Evolutionary conservation across 2,329 filamentous ascomycete species (phyloP).

Genomic region (Aspergillus tanneri): DNA sequence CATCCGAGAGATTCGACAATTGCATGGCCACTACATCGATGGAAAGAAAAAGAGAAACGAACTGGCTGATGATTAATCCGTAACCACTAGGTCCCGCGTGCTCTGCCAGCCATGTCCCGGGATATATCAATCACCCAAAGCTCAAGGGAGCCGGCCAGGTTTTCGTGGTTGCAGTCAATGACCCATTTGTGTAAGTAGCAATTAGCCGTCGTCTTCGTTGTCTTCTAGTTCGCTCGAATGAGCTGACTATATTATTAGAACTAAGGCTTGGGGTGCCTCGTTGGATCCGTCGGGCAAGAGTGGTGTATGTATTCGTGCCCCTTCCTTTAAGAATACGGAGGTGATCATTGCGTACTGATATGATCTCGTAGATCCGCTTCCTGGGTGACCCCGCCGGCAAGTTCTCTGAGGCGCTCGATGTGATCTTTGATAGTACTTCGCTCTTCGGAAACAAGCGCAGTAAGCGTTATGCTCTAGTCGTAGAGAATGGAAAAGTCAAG

Average conservation of each 20-base stretch:
- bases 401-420: conserved; percentile 80
- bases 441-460: conserved; percentile 80
- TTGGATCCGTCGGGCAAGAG: conserved; percentile 73
- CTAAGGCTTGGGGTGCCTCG: conserved; percentile 81
- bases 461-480: conserved; percentile 82
- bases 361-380: conserved; percentile 69
- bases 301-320: conserved; percentile 60
- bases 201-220: background rate
- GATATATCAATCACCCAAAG: conserved; percentile 77
- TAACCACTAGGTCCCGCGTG: conserved; percentile 55
- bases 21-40: no score
- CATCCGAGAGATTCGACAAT: background rate
- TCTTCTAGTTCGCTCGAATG: conserved; percentile 2
- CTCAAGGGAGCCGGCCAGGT: conserved; percentile 78
- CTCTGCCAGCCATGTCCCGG: conserved; percentile 73
- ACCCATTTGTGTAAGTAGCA: conserved; percentile 83
- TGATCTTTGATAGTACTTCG: conserved; percentile 74
- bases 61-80: conserved; percentile 8
- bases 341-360: background rate
- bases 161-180: conserved; percentile 90
- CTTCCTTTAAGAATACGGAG: background rate
- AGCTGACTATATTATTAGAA: conserved; percentile 52
- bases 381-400: conserved; percentile 75
- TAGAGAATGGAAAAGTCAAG: conserved; percentile 83
- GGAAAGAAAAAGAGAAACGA: background rate